A percentile compares a stretch with the other conserved stretches of the same genome.
Conservation (phyloP, 1,284 basidiomycete species). For the Chalciporus sp. region DNA sequence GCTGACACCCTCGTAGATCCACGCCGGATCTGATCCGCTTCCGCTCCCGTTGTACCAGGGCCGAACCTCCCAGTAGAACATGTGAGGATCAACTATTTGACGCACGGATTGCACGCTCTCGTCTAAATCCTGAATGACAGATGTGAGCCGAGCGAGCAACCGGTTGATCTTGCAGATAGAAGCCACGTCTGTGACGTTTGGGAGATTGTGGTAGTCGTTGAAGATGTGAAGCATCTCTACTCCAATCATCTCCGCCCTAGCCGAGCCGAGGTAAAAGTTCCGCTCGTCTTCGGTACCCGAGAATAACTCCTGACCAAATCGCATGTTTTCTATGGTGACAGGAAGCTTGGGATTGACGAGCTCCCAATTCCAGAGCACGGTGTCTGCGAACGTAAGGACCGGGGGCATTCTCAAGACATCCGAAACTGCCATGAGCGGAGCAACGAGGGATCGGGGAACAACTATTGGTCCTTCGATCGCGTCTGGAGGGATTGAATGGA, state of each 20-base stretch:
- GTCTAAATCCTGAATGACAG: slow-evolving; percentile 74
- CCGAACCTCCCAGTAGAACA: slow-evolving; percentile 90
- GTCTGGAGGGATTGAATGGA: slow-evolving; percentile 70
- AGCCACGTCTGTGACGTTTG: slow-evolving; percentile 69
- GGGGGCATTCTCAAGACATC: slow-evolving; percentile 83
- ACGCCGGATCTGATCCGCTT: slow-evolving; percentile 57
- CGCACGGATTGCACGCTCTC: slow-evolving; percentile 72
- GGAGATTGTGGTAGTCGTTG: slow-evolving; percentile 78
- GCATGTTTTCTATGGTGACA: slow-evolving; percentile 62
- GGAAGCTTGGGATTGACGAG: slow-evolving; percentile 56
- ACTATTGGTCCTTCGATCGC: slow-evolving; percentile 44
- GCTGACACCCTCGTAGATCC: slow-evolving; percentile 85
- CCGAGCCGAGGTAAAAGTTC: slow-evolving; percentile 88
- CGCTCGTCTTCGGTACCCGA: slow-evolving; percentile 85
- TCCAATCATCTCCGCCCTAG: slow-evolving; percentile 84
- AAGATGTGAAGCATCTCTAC: slow-evolving; percentile 87
- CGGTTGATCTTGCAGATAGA: slow-evolving; percentile 72
- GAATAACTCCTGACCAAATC: slow-evolving; percentile 69
- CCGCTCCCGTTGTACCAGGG: slow-evolving; percentile 93
- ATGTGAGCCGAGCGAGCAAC: slow-evolving; percentile 73
- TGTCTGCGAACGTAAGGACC: slow-evolving; percentile 93
- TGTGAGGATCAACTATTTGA: slow-evolving; percentile 78
- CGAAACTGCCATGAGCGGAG: slow-evolving; percentile 84
- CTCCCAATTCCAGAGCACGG: slow-evolving; percentile 94
- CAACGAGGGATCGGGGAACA: slow-evolving; percentile 76